A percentile compares a stretch with the other conserved stretches of the same genome.
These are phyloP conservation scores for Crepidotus variabilis DNA, from an alignment of 768 basidiomycete species.

Conservation along the genomic window DNA sequence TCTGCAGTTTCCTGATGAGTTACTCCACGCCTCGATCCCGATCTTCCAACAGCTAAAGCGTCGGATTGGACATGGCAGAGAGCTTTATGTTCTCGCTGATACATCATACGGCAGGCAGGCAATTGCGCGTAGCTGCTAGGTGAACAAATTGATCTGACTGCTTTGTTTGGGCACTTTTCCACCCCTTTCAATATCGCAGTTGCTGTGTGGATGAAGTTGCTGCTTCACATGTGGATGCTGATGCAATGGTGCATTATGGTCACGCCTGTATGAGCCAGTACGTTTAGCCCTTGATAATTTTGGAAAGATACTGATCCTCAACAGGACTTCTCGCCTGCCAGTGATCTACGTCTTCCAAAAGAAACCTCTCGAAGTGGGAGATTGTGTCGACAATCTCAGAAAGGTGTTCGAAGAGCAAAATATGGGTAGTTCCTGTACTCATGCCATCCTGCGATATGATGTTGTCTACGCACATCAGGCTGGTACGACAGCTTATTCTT, in stretches of 20 bases:
- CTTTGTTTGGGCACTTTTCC: not conserved
- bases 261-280: constrained; percentile 94
- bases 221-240: constrained; percentile 90
- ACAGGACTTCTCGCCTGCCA: constrained; percentile 81
- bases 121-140: constrained; percentile 1
- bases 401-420: constrained; percentile 22
- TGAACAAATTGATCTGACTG: not conserved
- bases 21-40: constrained; percentile 81
- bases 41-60: constrained; percentile 69
- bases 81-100: constrained; percentile 92
- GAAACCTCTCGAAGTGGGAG: constrained; percentile 52
- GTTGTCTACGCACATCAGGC: constrained; percentile 71
- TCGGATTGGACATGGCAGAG: constrained; percentile 37
- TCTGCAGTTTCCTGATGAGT: constrained; percentile 94
- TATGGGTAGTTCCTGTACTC: constrained; percentile 1
- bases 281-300: constrained; percentile 23
- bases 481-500: constrained; percentile 34
- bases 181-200: constrained; percentile 33
- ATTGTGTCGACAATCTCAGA: constrained; percentile 43
- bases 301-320: not conserved
- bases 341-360: constrained; percentile 91
- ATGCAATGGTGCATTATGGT: constrained; percentile 91
- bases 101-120: constrained; percentile 94
- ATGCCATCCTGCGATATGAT: constrained; percentile 64
- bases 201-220: constrained; percentile 98